These are phyloP conservation scores for Kazachstania africana DNA, from an alignment of 805 yeast genomes.

Conservation along the genomic window DNA sequence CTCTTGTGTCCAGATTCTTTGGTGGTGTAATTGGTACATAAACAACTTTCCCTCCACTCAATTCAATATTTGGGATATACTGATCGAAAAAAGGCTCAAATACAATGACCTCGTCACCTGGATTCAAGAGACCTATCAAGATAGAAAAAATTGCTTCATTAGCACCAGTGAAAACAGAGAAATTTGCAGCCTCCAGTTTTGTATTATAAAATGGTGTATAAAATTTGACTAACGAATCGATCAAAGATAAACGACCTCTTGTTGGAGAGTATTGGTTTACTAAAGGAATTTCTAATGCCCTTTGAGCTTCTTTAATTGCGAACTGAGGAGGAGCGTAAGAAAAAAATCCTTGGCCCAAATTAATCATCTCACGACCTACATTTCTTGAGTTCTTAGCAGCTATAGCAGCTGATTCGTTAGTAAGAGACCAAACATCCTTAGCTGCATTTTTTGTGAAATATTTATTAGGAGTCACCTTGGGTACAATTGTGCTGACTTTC, in stretches of 20 bases:
- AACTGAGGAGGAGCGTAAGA: conserved; percentile 94
- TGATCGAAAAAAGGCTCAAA: conserved; percentile 97
- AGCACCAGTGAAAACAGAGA: conserved; percentile 90
- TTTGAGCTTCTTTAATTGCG: conserved; percentile 70
- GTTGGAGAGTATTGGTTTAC: conserved; percentile 91
- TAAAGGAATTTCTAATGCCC: conserved; percentile 59
- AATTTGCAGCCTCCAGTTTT: conserved; percentile 32
- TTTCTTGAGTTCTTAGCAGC: conserved; percentile 43
- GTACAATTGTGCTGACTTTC: background rate
- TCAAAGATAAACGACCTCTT: conserved; percentile 68
- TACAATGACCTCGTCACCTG: conserved; percentile 92
- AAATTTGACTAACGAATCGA: conserved; percentile 56
- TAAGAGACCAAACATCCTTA: conserved; percentile 90
- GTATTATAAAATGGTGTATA: conserved; percentile 56
- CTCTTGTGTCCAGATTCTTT: conserved; percentile 44
- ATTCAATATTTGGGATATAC: conserved; percentile 84
- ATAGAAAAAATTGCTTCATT: conserved; percentile 87
- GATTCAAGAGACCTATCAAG: conserved; percentile 71
- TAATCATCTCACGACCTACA: conserved; percentile 66
- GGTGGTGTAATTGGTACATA: conserved; percentile 86
- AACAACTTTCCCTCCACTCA: conserved; percentile 85
- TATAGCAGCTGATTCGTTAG: conserved; percentile 89
- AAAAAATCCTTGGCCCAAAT: conserved; percentile 95
- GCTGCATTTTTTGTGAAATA: conserved; percentile 54
- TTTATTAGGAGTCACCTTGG: conserved; percentile 19